Conservation (phyloP, 75 land plant species). For the Adiantum capillusveneris region DNA sequence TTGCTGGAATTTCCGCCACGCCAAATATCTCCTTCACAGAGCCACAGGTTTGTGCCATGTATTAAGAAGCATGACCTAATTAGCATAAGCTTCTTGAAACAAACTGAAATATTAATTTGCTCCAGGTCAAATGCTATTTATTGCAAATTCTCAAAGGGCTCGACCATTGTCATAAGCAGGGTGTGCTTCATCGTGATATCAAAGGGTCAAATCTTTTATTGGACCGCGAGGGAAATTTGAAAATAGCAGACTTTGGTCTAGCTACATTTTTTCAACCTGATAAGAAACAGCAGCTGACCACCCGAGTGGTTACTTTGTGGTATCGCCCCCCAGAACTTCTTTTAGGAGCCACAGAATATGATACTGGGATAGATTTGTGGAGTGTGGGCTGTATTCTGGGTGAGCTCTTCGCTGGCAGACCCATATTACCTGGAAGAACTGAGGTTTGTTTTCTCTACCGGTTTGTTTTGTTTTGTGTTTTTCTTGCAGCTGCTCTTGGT, state of each 20-base stretch:
- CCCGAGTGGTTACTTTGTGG: constrained; percentile 92
- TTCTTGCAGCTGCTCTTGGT: no score
- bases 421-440: constrained; percentile 60
- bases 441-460: not conserved
- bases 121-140: constrained; percentile 11
- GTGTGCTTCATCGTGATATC: constrained; percentile 10
- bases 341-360: constrained; percentile 72
- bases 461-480: no score
- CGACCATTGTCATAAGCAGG: constrained; percentile 7
- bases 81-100: not conserved
- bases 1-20: constrained; percentile 5
- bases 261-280: constrained; percentile 4
- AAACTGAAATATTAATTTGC: not conserved
- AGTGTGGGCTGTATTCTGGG: constrained; percentile 88
- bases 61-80: not conserved
- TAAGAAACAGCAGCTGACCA: constrained; percentile 33
- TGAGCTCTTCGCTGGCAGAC: constrained; percentile 61
- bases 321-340: constrained; percentile 85
- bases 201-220: constrained; percentile 6
- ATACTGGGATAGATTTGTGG: constrained; percentile 75
- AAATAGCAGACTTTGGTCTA: constrained; percentile 9
- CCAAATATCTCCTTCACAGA: not conserved
- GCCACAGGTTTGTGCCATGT: not conserved
- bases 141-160: constrained; percentile 7
- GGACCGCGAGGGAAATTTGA: constrained; percentile 3